Conservation (phyloP, 2,329 filamentous ascomycete genomes). For the Elsinoe necatrix region DNA sequence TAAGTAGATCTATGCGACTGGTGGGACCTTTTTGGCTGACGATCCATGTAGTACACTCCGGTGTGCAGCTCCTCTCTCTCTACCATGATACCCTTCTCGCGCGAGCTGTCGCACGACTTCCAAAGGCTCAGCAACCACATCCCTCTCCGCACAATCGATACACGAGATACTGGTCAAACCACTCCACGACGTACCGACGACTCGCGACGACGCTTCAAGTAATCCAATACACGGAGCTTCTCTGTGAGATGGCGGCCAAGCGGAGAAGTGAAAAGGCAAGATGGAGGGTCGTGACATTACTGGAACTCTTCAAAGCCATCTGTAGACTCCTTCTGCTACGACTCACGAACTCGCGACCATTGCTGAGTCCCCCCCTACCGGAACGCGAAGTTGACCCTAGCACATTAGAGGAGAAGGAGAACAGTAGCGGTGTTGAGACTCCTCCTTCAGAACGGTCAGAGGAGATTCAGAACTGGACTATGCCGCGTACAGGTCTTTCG, state of each 20-base stretch:
- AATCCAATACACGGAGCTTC: slow-evolving; percentile 85
- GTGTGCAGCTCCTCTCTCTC: slow-evolving; percentile 79
- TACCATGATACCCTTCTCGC: slow-evolving; percentile 87
- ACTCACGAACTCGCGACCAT: slow-evolving; percentile 71
- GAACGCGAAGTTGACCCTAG: slow-evolving; percentile 72
- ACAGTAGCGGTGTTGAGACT: slow-evolving; percentile 39
- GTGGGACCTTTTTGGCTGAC: neutral
- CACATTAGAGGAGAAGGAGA: slow-evolving; percentile 42
- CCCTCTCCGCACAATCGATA: slow-evolving; percentile 54
- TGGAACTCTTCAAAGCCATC: slow-evolving; percentile 79
- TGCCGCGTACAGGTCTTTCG: slow-evolving; percentile 87
- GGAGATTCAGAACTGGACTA: slow-evolving; percentile 56
- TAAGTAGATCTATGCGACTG: slow-evolving; percentile 26
- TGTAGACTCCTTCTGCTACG: slow-evolving; percentile 73
- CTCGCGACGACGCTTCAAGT: slow-evolving; percentile 78
- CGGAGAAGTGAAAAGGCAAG: slow-evolving; percentile 69
- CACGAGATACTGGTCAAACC: slow-evolving; percentile 54
- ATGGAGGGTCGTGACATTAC: slow-evolving; percentile 77
- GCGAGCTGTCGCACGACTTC: slow-evolving; percentile 51
- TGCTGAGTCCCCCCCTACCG: slow-evolving; percentile 76
- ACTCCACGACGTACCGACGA: slow-evolving; percentile 64
- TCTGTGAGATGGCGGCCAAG: slow-evolving; percentile 97
- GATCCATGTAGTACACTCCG: slow-evolving; percentile 56
- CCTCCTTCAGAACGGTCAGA: slow-evolving; percentile 34
- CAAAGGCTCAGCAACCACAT: slow-evolving; percentile 37